Evolutionary conservation across 2,329 filamentous ascomycete species (phyloP).

Genomic region (Botryotinia calthae): DNA sequence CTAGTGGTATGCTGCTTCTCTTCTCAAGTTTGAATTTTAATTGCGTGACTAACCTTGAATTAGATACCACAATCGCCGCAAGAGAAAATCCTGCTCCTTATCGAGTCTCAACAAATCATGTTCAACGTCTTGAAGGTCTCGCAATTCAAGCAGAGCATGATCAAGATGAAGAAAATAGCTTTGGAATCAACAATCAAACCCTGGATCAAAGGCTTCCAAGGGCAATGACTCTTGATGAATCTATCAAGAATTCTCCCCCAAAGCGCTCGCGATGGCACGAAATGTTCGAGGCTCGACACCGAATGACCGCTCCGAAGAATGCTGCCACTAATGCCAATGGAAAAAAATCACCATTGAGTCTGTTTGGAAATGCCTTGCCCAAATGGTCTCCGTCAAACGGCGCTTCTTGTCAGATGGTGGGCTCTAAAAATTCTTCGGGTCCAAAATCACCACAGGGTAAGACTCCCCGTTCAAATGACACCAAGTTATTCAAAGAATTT

Average conservation of each 20-base stretch:
- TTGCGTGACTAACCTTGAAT: neutral
- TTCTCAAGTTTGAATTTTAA: neutral
- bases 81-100: neutral
- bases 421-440: neutral
- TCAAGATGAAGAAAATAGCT: neutral
- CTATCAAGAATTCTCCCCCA: neutral
- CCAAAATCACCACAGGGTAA: neutral
- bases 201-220: neutral
- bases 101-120: neutral
- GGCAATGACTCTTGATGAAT: neutral
- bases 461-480: neutral
- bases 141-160: neutral
- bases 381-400: neutral
- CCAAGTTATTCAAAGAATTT: neutral
- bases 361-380: neutral
- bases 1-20: neutral
- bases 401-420: neutral
- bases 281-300: neutral
- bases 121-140: neutral
- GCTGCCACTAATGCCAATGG: too few species aligned
- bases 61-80: neutral
- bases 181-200: too few species aligned
- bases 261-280: conserved; percentile 11
- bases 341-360: neutral
- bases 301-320: neutral